These are phyloP conservation scores for Fusarium sublunatum DNA, from an alignment of 2,329 filamentous ascomycete genomes.

Conservation along the genomic window DNA sequence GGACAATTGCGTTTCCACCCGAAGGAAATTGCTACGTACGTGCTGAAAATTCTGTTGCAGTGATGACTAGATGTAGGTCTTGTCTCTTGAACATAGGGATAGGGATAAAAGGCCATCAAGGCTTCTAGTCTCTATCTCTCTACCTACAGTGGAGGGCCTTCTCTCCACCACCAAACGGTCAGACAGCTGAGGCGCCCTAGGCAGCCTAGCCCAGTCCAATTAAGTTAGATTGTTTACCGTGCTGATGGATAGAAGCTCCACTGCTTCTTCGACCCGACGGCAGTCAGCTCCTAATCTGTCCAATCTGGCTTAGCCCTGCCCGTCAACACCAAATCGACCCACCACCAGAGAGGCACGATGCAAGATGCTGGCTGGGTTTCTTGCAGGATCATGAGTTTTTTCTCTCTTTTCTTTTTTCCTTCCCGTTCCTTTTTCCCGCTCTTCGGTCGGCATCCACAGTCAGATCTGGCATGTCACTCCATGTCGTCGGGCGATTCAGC, in stretches of 20 bases:
- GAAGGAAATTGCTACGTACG: not conserved
- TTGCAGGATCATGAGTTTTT: slow-evolving; percentile 21
- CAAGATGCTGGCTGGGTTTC: slow-evolving; percentile 15
- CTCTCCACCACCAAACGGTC: slow-evolving; percentile 23
- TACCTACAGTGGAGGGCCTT: not conserved
- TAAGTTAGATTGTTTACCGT: slow-evolving; percentile 9
- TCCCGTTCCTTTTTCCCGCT: slow-evolving; percentile 1
- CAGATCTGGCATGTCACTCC: slow-evolving; percentile 13
- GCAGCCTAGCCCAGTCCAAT: not conserved
- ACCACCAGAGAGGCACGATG: slow-evolving; percentile 13
- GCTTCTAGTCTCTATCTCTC: not conserved
- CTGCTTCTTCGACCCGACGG: slow-evolving; percentile 17
- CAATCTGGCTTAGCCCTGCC: slow-evolving; percentile 24
- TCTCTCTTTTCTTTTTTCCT: slow-evolving; percentile 15
- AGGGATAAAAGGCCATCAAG: slow-evolving; percentile 6
- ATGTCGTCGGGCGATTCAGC: slow-evolving; percentile 22
- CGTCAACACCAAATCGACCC: slow-evolving; percentile 22
- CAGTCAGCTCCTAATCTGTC: slow-evolving; percentile 24
- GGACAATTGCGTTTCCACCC: slow-evolving; percentile 27
- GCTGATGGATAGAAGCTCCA: slow-evolving; percentile 18
- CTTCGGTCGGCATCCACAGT: slow-evolving; percentile 10
- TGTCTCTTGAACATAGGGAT: not conserved
- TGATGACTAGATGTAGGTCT: not conserved
- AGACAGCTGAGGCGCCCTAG: slow-evolving; percentile 8
- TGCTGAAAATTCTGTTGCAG: slow-evolving; percentile 2